Conservation (phyloP, 2,329 filamentous ascomycete species). For the Ophiostoma populinum region DNA sequence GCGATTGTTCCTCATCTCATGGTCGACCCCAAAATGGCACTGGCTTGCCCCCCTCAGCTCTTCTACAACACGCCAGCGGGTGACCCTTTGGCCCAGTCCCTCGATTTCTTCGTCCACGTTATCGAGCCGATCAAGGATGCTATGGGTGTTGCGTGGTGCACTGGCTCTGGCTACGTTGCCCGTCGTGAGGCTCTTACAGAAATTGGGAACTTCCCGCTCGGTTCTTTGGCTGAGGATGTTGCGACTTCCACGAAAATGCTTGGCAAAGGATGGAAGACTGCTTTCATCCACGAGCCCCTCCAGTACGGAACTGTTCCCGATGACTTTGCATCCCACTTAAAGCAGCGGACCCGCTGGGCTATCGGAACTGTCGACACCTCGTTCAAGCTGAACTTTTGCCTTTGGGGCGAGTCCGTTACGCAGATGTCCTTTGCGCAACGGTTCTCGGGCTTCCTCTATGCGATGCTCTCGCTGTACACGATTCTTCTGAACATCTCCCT, state of each 20-base stretch:
- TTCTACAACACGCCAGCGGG: conserved; percentile 44
- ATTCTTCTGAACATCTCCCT: conserved; percentile 31
- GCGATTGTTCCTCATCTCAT: conserved; percentile 40
- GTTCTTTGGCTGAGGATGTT: conserved; percentile 43
- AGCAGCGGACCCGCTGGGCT: conserved; percentile 39
- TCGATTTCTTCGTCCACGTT: conserved; percentile 40
- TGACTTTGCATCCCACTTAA: conserved; percentile 35
- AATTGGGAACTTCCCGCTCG: conserved; percentile 44
- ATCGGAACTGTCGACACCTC: conserved; percentile 40
- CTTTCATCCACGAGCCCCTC: conserved; percentile 39
- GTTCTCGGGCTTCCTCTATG: conserved; percentile 40
- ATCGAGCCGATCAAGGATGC: conserved; percentile 32
- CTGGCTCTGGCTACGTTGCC: conserved; percentile 43
- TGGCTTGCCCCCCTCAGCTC: conserved; percentile 42
- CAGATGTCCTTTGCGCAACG: conserved; percentile 38
- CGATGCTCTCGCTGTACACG: conserved; percentile 25
- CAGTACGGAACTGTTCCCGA: conserved; percentile 44
- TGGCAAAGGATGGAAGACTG: conserved; percentile 43
- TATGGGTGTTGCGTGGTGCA: conserved; percentile 40
- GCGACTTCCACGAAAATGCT: conserved; percentile 40
- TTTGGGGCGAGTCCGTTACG: conserved; percentile 33
- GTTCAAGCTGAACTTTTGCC: conserved; percentile 41
- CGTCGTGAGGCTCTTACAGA: conserved; percentile 39
- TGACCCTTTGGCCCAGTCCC: conserved; percentile 39
- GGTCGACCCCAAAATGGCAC: conserved; percentile 36